Percentiles rank a stretch among this genome's conserved stretches.
These are phyloP conservation scores for Barnettozyma salicaria DNA, from an alignment of 805 yeast species.

Conservation along the genomic window DNA sequence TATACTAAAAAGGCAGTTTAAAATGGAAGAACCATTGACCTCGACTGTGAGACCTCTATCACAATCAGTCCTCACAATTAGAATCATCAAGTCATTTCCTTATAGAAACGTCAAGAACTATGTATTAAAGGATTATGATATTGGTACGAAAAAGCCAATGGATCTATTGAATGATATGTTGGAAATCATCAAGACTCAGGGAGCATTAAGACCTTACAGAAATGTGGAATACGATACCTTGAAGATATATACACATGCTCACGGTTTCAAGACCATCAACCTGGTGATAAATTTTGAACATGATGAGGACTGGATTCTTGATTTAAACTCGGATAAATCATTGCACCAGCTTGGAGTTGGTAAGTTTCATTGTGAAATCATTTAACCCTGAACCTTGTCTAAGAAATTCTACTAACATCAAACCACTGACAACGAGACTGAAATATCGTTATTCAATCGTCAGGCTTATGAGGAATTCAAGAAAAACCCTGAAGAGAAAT, in stretches of 20 bases:
- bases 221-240: slow-evolving; percentile 66
- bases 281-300: slow-evolving; percentile 86
- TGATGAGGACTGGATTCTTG: slow-evolving; percentile 67
- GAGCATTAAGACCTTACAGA: slow-evolving; percentile 77
- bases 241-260: slow-evolving; percentile 91
- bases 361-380: slow-evolving; percentile 8
- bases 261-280: slow-evolving; percentile 89
- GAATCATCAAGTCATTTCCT: slow-evolving; percentile 88
- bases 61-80: slow-evolving; percentile 72
- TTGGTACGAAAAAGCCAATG: slow-evolving; percentile 59
- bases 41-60: slow-evolving; percentile 58
- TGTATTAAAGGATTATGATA: slow-evolving; percentile 62
- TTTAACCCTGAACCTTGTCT: slow-evolving; percentile 29
- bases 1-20: not conserved
- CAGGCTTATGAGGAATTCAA: slow-evolving; percentile 63
- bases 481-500: slow-evolving; percentile 82
- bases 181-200: slow-evolving; percentile 45
- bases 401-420: slow-evolving; percentile 12
- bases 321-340: slow-evolving; percentile 30
- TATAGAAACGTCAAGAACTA: slow-evolving; percentile 81
- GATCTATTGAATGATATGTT: slow-evolving; percentile 51
- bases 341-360: slow-evolving; percentile 35
- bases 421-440: slow-evolving; percentile 77
- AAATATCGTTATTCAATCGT: slow-evolving; percentile 72
- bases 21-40: slow-evolving; percentile 59